Conservation (phyloP, 148 eudicot genomes). For the Camellia sinensis region DNA sequence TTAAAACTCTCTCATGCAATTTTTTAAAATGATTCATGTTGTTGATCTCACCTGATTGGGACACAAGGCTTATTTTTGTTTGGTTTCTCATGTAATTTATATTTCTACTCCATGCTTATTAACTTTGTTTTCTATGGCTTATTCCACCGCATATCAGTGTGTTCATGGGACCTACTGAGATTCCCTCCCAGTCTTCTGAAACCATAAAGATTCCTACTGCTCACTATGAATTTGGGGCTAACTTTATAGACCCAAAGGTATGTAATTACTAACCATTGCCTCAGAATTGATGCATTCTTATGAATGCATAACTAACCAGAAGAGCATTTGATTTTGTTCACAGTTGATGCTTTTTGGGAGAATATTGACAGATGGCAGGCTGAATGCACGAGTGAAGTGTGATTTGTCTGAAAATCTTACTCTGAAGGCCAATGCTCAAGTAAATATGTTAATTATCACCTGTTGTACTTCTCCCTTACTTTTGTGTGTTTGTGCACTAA, state of each 20-base stretch:
- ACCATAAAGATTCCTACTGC: slow-evolving; percentile 87
- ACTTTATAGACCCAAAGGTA: slow-evolving; percentile 86
- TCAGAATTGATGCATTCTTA: neutral
- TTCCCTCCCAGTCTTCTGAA: slow-evolving; percentile 81
- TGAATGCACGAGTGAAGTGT: slow-evolving; percentile 80
- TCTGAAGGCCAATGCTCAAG: slow-evolving; percentile 80
- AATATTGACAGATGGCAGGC: slow-evolving; percentile 77
- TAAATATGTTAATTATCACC: slow-evolving; percentile 20
- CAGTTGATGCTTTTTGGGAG: slow-evolving; percentile 97
- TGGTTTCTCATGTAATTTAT: neutral
- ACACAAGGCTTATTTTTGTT: too few relatives aligned
- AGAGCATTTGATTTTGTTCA: slow-evolving; percentile 9
- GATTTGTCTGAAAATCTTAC: slow-evolving; percentile 83
- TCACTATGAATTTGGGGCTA: slow-evolving; percentile 95
- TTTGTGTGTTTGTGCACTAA: neutral
- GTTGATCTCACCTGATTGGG: too few relatives aligned
- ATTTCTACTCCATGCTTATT: neutral
- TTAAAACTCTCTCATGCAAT: neutral
- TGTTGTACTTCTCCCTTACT: neutral
- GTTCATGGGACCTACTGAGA: slow-evolving; percentile 87
- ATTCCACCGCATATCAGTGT: slow-evolving; percentile 44
- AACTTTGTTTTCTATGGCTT: slow-evolving; percentile 10
- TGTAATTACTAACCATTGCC: slow-evolving; percentile 3
- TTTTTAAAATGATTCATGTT: too few relatives aligned
- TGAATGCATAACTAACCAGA: neutral